Evolutionary conservation across 352 stramenopile species (phyloP), one percentile per base, ranked within the genome.

Genomic region (Pseudoperonospora humuli): DNA sequence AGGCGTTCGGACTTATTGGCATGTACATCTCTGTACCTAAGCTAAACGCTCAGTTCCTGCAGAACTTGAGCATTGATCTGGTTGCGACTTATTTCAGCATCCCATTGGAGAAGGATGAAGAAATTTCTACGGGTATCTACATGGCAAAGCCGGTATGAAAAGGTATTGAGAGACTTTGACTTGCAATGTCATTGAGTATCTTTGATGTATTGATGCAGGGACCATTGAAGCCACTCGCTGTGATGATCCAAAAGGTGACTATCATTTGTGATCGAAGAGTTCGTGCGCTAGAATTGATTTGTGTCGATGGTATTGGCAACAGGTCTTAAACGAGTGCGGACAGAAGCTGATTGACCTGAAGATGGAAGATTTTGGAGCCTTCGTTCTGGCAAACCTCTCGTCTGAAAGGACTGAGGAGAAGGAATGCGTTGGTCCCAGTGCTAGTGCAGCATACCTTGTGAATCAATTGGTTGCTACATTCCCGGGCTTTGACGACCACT

Each of bases 21-120:
- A 86, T 90, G 67, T 90, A 86, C 73, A 90, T 90, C 26, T 85
- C 73, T 2, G 67, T 68, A 28, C 73, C 75, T n/a, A 70, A 68
- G 26, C 53, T 90, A n/a, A 51, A 76, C 40, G 68, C 61, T 17
- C 54, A 64, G 45, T 86, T 80, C 64, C 41, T 88, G 39, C 43
- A 62, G 39, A 62, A 61, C 50, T 45, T 91, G 42, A 78, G 57
- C 46, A 57, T 91, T 20, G 75, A 91, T 37, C 40, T 72, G 28
- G 61, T 91, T 15, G 70, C 74, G 37, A 70, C 70, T 39, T 91
- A 81, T 50, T 91, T 91, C 33, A 74, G 49, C 36, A 63, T 89
- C 24, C 76, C 76, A 34, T 46, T 86, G 20, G 79, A 91, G 50
- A 55, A 69, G 8, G 75, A 91, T 37, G 74, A 88, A 38, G 50